Evolutionary conservation across 371 early-diverging fungal genomes (phyloP).

Genomic region (Mortierella sp.): DNA sequence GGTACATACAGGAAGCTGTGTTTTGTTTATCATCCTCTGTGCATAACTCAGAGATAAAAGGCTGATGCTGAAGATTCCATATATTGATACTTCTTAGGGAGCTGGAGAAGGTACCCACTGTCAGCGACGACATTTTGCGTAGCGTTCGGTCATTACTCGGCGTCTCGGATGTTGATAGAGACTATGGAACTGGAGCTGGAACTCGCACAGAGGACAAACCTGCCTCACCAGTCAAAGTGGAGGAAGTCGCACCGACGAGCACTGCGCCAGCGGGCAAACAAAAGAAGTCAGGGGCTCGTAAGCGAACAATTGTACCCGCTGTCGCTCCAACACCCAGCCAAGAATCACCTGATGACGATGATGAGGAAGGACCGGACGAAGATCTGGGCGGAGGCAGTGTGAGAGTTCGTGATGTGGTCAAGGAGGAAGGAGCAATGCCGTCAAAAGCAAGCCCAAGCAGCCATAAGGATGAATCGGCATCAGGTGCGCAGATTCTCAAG

Average conservation of each 20-base stretch:
- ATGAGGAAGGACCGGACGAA: conserved; percentile 10
- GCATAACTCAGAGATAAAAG: neutral
- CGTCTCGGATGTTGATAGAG: neutral
- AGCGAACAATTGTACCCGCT: neutral
- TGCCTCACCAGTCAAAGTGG: neutral
- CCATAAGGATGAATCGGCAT: neutral
- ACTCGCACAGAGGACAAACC: neutral
- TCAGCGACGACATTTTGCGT: neutral
- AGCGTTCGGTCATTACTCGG: neutral
- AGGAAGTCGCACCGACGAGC: neutral
- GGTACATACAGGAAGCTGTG: neutral
- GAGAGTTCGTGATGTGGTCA: neutral
- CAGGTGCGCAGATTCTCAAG: neutral
- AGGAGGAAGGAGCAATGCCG: neutral
- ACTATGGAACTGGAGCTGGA: neutral
- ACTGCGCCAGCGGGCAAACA: neutral
- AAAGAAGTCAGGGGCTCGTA: neutral
- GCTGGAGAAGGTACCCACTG: neutral
- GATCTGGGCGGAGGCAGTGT: conserved; percentile 14
- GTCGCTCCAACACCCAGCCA: neutral
- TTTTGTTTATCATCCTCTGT: neutral
- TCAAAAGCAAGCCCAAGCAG: neutral
- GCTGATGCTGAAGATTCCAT: neutral
- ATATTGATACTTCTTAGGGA: neutral
- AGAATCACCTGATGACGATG: neutral